Evolutionary conservation across 768 basidiomycete genomes (phyloP), one percentile per base, ranked within the genome.

Genomic region (Amanita muscaria): DNA sequence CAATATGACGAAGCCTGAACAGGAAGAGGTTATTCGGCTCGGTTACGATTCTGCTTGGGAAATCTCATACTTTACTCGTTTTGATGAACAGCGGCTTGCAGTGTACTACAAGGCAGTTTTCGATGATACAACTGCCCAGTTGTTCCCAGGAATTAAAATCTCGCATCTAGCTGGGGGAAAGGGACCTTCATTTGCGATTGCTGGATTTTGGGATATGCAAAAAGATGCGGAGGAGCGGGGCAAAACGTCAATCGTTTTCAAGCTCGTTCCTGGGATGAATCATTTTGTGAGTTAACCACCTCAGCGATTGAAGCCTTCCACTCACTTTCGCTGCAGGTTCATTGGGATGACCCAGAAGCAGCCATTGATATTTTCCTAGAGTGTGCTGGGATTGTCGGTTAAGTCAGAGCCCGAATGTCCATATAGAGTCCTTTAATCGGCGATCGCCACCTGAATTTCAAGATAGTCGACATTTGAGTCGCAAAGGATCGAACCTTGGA

Each of bases 311-410:
- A 19, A 19, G 5, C 8, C 12, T 18, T 9, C 18, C 31, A n/a
- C 30, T 32, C 4, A 42, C n/a, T 12, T n/a, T 4, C 12, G 21
- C 5, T 42, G 4, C 21, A 42, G 41, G 6, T 21, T 31, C 41
- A 42, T 33, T 42, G 41, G 41, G 41, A 42, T 23, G 30, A 42
- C n/a, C 41, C 41, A 3, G 41, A 42, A 16, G 21, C 31, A 22
- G 19, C 41, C n/a, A 2, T 42, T 5, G 31, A 33, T 3, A n/a
- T 24, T 31, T 42, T 31, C 15, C 41, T 42, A 11, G 41, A 22
- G 23, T 42, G 31, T 16, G 18, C 41, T 3, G 31, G 31, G 33
- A n/a, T 21, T 29, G 27, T 6, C 7, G 27, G 27, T 12, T 29
- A 12, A 12, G 27, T 29, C 7, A 29, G 27, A 6, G 27, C 12